phyloP scores from a whole-genome alignment of 192 early-diverging fungal species.

The Irineochytrium annulatum region DNA sequence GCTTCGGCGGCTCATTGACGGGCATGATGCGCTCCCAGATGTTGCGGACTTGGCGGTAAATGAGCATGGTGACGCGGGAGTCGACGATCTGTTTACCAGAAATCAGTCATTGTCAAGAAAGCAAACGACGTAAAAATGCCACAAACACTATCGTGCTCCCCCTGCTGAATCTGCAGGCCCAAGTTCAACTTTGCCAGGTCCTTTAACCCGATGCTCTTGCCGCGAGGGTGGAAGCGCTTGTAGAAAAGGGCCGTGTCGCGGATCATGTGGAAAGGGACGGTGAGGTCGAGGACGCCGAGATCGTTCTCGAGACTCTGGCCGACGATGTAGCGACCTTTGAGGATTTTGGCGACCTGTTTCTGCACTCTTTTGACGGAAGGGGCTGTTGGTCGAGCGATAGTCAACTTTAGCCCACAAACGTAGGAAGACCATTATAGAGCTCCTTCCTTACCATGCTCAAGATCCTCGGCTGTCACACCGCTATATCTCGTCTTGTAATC shows the following conservation, averaged over 20 bases:
- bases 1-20: slow-evolving; percentile 1
- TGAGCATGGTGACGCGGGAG: slow-evolving; percentile 74
- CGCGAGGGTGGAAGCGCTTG: slow-evolving; percentile 59
- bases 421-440: not conserved
- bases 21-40: slow-evolving; percentile 67
- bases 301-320: slow-evolving; percentile 87
- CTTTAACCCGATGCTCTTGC: slow-evolving; percentile 65
- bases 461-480: slow-evolving; percentile 70
- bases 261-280: slow-evolving; percentile 55
- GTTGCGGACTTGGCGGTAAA: slow-evolving; percentile 74
- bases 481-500: slow-evolving; percentile 83
- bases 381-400: slow-evolving; percentile 9
- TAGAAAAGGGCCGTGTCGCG: slow-evolving; percentile 75
- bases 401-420: not conserved
- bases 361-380: slow-evolving; percentile 10
- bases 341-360: slow-evolving; percentile 45
- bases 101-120: not conserved
- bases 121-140: not conserved
- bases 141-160: slow-evolving; percentile 71
- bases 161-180: slow-evolving; percentile 70
- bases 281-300: slow-evolving; percentile 47
- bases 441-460: slow-evolving; percentile 39
- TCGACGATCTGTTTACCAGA: slow-evolving; percentile 45
- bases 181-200: slow-evolving; percentile 65
- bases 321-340: slow-evolving; percentile 64